phyloP scores from a whole-genome alignment of 441 rosid genomes.

The Pelargonium myrrhifolium region DNA sequence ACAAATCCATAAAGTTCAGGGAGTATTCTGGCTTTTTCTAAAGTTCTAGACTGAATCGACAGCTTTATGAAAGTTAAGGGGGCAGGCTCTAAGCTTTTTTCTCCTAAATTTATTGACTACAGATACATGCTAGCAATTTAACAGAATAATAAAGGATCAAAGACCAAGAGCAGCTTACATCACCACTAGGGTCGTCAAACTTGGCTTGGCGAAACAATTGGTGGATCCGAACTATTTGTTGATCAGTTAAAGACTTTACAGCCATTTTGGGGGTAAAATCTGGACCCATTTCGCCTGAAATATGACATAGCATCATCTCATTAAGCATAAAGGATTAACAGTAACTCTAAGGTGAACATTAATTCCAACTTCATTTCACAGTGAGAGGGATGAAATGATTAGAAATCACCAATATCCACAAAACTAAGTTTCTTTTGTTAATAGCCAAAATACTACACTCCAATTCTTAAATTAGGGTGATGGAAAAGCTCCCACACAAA shows the following conservation, averaged over 20 bases:
- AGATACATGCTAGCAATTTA: background rate
- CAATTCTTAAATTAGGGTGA: background rate
- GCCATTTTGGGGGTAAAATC: conserved; percentile 75
- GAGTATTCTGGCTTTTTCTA: too few species aligned
- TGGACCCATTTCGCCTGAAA: conserved; percentile 91
- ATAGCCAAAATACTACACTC: background rate
- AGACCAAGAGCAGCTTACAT: conserved; percentile 45
- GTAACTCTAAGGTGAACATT: background rate
- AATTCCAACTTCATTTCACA: conserved; percentile 5
- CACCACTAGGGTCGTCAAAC: conserved; percentile 93
- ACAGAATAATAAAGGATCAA: conserved; percentile 4
- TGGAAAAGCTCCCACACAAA: conserved; percentile 5
- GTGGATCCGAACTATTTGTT: conserved; percentile 94
- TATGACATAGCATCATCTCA: conserved; percentile 15
- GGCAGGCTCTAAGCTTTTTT: too few species aligned
- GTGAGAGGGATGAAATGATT: background rate
- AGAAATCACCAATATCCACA: conserved; percentile 9
- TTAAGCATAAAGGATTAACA: conserved; percentile 11
- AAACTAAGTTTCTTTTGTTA: conserved; percentile 6
- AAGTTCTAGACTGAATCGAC: too few species aligned
- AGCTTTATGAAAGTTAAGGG: too few species aligned
- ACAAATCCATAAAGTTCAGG: too few species aligned
- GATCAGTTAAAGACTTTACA: conserved; percentile 72
- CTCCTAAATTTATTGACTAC: background rate
- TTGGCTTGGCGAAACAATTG: conserved; percentile 98